Base-by-base conservation (phyloP, 257 asterid genomes). In the Petrea volubilis region DNA sequence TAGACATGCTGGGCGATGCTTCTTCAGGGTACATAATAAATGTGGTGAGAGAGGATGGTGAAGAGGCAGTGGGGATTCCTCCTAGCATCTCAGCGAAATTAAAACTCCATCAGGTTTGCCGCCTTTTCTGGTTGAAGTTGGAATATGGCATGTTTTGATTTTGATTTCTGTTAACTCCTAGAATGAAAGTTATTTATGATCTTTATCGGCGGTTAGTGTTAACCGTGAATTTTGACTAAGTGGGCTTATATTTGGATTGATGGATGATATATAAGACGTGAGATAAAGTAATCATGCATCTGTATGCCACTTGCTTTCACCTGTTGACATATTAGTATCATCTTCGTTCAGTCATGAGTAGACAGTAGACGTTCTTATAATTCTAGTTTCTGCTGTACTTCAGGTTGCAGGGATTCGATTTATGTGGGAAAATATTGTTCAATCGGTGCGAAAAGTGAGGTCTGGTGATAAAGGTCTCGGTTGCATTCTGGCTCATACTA, bases 401-500 rank as follows among this genome's bases (percentile, higher is more conserved):
- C 86, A 94, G 99, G 73, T 91, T 83, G 79, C 94, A 34, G 99
- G 99, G 57, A 88, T 94, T 80, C 85, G 99, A 62, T 94, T 94
- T 80, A 88, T 94, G 90, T 94, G 99, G 99, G 92, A 94, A 80
- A 94, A 92, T 72, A 90, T 92, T 60, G 78, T 94, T 67, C 96
- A 91, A 65, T 94, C 98, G 21, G 90, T 86, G 68, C 80, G 85
- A 41, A 86, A 80, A 75, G 98, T 86, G 72, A 90, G 89, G 81
- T 83, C 96, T 59, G 97, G 97, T 64, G 97, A 94, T 80, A 91
- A 85, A 82, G 99, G 99, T 67, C 97, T 94, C 76, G 98, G 98
- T 73, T 94, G 99, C 89, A 91, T 94, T 74, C 88, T 94, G 67
- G 99, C 99, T n/a, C 99, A 94, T 84, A 94, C 96, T 25, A 94